Evolutionary conservation across 2,329 filamentous ascomycete species (phyloP).

Genomic region (Monilinia fructigena): DNA sequence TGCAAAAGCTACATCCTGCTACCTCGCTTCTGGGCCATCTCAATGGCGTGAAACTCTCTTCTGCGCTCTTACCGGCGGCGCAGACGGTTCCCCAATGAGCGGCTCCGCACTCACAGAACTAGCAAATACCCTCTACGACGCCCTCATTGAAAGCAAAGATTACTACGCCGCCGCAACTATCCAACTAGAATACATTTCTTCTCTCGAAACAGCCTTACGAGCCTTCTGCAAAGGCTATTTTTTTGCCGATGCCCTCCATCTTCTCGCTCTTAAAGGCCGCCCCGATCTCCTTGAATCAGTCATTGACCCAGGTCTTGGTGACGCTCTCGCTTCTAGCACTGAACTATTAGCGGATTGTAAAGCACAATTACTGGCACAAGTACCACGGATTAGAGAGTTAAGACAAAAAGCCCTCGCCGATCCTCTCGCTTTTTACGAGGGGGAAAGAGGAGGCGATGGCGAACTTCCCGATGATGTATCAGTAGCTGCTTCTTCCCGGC

Average conservation of each 20-base stretch:
- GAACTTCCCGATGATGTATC: slow-evolving; percentile 92
- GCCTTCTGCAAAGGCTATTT: slow-evolving; percentile 82
- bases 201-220: slow-evolving; percentile 67
- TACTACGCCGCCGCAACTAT: slow-evolving; percentile 77
- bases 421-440: slow-evolving; percentile 85
- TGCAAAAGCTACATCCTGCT: slow-evolving; percentile 73
- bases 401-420: slow-evolving; percentile 78
- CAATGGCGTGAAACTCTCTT: slow-evolving; percentile 91
- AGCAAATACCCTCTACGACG: slow-evolving; percentile 73
- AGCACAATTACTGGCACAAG: slow-evolving; percentile 76
- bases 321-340: slow-evolving; percentile 77
- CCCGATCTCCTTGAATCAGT: slow-evolving; percentile 61
- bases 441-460: slow-evolving; percentile 59
- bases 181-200: slow-evolving; percentile 75
- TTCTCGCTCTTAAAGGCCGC: slow-evolving; percentile 60
- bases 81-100: slow-evolving; percentile 12
- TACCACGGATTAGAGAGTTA: slow-evolving; percentile 81
- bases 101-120: slow-evolving; percentile 62
- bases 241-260: slow-evolving; percentile 85
- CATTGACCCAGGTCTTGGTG: slow-evolving; percentile 76
- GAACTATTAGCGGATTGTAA: slow-evolving; percentile 95
- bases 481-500: slow-evolving; percentile 78
- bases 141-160: slow-evolving; percentile 80
- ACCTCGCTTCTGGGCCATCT: slow-evolving; percentile 70
- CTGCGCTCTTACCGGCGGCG: slow-evolving; percentile 52